A percentile compares a stretch with the other conserved stretches of the same genome.
Conservation (phyloP, 2,329 filamentous ascomycete genomes). For the Neonectria magnoliae region DNA sequence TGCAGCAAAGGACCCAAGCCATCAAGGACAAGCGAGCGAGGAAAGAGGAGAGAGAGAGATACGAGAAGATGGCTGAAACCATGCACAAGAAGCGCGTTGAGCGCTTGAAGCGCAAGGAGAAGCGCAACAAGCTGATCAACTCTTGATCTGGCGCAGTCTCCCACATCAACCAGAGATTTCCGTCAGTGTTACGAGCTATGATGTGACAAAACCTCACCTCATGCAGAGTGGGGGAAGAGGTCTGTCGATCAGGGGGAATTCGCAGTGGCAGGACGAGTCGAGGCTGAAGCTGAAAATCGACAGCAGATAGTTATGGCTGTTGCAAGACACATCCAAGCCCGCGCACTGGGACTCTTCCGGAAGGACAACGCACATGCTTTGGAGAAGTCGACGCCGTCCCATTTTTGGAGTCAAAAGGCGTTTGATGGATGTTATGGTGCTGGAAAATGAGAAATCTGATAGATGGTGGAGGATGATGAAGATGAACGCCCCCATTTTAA, state of each 20-base stretch:
- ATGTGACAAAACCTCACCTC: constrained; percentile 30
- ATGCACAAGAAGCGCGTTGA: constrained; percentile 98
- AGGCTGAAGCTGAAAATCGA: not conserved
- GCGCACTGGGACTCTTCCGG: not conserved
- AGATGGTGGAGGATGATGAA: not conserved
- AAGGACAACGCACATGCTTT: not conserved
- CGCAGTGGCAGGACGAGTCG: not conserved
- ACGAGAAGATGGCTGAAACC: constrained; percentile 93
- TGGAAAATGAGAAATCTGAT: constrained; percentile 5
- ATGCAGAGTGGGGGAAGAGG: constrained; percentile 17
- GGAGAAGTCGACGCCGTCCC: not conserved
- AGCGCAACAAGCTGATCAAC: constrained; percentile 87
- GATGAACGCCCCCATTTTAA: constrained; percentile 16
- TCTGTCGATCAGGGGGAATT: not conserved
- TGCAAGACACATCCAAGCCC: not conserved
- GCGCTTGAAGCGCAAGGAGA: constrained; percentile 92
- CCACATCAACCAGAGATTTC: constrained; percentile 17
- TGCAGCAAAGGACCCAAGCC: constrained; percentile 76
- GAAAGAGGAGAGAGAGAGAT: constrained; percentile 93
- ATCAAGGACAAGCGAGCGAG: constrained; percentile 87
- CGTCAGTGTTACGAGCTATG: constrained; percentile 38
- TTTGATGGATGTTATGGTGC: constrained; percentile 10
- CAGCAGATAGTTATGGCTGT: not conserved
- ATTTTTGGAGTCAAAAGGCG: constrained; percentile 6
- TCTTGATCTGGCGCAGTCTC: constrained; percentile 55